Base-by-base conservation (phyloP, 2,329 filamentous ascomycete species). In the Colletotrichum limetticola region DNA sequence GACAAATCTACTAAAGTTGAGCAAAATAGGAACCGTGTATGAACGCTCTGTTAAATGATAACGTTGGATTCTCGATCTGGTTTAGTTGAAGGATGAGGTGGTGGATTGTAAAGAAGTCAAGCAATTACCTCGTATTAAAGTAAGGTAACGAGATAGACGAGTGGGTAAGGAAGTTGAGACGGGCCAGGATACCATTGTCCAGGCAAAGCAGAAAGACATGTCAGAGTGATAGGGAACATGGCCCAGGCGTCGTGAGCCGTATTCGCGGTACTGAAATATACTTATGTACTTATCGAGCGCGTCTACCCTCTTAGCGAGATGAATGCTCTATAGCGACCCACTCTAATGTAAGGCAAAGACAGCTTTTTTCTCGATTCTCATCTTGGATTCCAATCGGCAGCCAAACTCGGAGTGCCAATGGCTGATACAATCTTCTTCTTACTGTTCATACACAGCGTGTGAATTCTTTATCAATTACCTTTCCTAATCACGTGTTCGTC, bases 341-440 rank as follows among this genome's bases (percentile, higher is more conserved):
- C 67, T 49, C 56, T 55, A 65, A 61, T 72, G 70, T 73, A 67
- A 73, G 71, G 46, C n/a, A 22, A 42, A 42, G 59, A 57, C 60
- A 22, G 56, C 68, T 61, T 61, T 71, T 28, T 66, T 42, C 37
- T 42, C 42, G 19, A 49, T 30, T n/a, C 28, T 49, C 26, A 12
- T 24, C 32, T 42, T 57, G n/a, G 46, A 26, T 24, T 49, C 24
- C 42, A 16, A 30, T 55, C 53, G 35, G 42, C 19, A 11, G 42
- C 42, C 42, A 30, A 69, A 16, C 24, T 32, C 37, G 52, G 52
- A 53, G 55, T 19, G 59, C 60, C 61, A 42, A 42, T 70, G 60
- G 61, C 61, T 3, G 59, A 62, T 64, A 24, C 49, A 16, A 32
- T 37, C 14, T 32, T 37, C 46, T 26, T 14, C 30, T 55, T 55